A percentile compares a stretch with the other conserved stretches of the same genome.
These are phyloP conservation scores for Penicillium italicum DNA, from an alignment of 2,329 filamentous ascomycete species.

Conservation along the genomic window DNA sequence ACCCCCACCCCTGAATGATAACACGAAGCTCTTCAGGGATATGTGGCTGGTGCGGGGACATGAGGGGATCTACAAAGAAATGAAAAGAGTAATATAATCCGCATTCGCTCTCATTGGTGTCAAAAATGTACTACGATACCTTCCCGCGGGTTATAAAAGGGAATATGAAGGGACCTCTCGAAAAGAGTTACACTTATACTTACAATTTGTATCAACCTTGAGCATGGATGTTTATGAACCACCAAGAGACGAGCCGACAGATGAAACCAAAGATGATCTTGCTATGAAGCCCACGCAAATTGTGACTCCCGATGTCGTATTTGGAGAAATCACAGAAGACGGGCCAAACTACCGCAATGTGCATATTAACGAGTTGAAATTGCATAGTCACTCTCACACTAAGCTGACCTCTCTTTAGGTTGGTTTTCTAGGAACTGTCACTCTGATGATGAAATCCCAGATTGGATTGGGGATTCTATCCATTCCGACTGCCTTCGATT, in stretches of 20 bases:
- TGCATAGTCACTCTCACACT: background rate
- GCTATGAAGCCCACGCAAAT: background rate
- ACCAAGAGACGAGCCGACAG: background rate
- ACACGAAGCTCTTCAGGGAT: background rate
- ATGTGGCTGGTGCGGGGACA: background rate
- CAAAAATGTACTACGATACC: background rate
- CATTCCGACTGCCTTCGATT: background rate
- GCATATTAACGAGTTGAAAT: background rate
- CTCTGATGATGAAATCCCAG: background rate
- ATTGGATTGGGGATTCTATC: background rate
- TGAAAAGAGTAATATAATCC: background rate
- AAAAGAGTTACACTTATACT: background rate
- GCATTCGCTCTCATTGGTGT: background rate
- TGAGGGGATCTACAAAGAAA: background rate
- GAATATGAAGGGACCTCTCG: background rate
- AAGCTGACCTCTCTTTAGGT: background rate
- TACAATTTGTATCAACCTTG: background rate
- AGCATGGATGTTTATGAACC: background rate
- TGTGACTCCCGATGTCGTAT: background rate
- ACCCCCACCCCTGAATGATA: background rate
- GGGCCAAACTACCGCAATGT: background rate
- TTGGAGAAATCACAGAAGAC: background rate
- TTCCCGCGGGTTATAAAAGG: background rate
- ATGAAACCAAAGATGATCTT: background rate
- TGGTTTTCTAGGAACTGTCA: background rate